Percentiles rank a stretch among this genome's conserved stretches.
phyloP scores from a whole-genome alignment of 441 rosid species.

The Jatropha multifida region DNA sequence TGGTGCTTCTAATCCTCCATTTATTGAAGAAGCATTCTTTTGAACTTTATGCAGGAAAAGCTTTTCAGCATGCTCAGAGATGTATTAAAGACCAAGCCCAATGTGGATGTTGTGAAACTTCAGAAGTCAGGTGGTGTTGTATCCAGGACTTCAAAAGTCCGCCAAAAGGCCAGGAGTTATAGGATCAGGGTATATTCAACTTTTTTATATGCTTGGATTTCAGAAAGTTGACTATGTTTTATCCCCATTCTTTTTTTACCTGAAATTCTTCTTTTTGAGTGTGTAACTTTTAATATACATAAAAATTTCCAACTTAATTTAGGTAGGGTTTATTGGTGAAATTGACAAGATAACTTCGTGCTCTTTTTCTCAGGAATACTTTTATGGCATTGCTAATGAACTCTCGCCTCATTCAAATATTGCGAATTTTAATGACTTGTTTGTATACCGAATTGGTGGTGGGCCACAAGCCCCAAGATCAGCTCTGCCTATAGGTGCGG shows the following conservation, averaged over 20 bases:
- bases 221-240: background rate
- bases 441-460: conserved; percentile 76
- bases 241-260: background rate
- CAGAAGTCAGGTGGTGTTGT: conserved; percentile 93
- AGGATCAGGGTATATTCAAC: conserved; percentile 61
- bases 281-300: background rate
- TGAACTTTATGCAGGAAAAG: conserved; percentile 55
- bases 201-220: background rate
- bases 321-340: background rate
- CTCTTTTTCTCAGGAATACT: conserved; percentile 62
- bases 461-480: conserved; percentile 88
- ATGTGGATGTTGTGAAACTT: conserved; percentile 84
- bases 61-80: conserved; percentile 91
- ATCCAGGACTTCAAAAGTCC: conserved; percentile 57
- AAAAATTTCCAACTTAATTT: background rate
- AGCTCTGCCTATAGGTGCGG: conserved; percentile 77
- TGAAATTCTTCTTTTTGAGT: background rate
- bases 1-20: background rate
- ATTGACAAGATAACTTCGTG: background rate
- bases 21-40: background rate
- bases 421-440: conserved; percentile 59
- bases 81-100: conserved; percentile 57
- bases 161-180: conserved; percentile 58
- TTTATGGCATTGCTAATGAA: conserved; percentile 73
- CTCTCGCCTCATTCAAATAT: conserved; percentile 72